Evolutionary conservation across 768 basidiomycete species (phyloP), one percentile per base, ranked within the genome.

Genomic region (Tulasnella sp.): DNA sequence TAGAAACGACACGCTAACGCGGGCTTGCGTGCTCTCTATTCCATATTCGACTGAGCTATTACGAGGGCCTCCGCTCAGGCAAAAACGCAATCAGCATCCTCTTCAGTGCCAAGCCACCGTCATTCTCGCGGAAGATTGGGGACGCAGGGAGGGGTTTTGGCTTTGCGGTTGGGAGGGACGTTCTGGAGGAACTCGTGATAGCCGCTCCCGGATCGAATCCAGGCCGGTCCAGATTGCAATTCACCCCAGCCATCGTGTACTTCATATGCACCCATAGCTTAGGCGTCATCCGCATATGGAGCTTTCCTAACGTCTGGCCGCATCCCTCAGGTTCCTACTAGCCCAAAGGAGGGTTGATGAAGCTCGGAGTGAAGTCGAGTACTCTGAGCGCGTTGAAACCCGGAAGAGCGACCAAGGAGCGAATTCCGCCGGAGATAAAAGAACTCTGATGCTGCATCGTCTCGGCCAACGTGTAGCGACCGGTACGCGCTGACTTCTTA

Each of bases 71-170:
- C 16, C 88, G 96, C 75, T 97, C 98, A 46, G 92, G 91, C 37
- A 97, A 99, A 87, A 99, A 97, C 88, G 94, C 94, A 95, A 97
- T 99, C 82, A 94, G 92, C 82, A 91, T 98, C 48, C 90, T 91
- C 76, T 92, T 99, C 84, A 97, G 97, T 86, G 95, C 93, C 60
- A 88, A 91, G 83, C 89, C 90, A 72, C 93, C 96, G 79, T 97
- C 97, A 0, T 99, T 94, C 86, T 90, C 90, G 86, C 99, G 99
- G 98, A 99, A 99, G 89, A 96, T 99, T 81, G 97, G 97, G 50
- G 98, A 99, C 80, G 96, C 97, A 1, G 98, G 98, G 98, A 99
- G 87, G 97, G 0, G 99, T 44, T 99, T 99, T 84, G 94, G 99
- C 60, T 95, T 99, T 83, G 97, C 99, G 86, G 98, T 97, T 0